These are phyloP conservation scores for Salix brachista DNA, from an alignment of 345 rosid genomes.

Conservation along the genomic window DNA sequence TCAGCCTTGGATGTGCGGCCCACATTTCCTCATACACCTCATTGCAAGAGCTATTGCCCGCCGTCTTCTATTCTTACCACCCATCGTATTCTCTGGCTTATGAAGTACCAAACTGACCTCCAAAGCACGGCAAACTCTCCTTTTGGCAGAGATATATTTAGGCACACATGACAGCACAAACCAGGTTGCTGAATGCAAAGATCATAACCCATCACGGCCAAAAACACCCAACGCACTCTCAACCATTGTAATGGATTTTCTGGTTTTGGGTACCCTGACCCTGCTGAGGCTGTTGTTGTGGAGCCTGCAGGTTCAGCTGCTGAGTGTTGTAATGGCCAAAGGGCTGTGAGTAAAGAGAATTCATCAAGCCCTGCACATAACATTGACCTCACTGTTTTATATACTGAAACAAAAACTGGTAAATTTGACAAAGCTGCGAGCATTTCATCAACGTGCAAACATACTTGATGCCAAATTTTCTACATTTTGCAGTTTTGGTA, in stretches of 20 bases:
- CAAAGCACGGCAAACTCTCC: conserved; percentile 23
- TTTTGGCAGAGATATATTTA: conserved; percentile 17
- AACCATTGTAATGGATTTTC: conserved; percentile 79
- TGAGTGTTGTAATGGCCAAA: conserved; percentile 77
- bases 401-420: not conserved
- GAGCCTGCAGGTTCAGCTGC: conserved; percentile 61
- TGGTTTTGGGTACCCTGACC: conserved; percentile 80
- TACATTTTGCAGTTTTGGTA: not conserved
- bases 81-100: conserved; percentile 7
- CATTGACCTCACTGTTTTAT: not conserved
- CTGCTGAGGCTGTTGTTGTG: conserved; percentile 68
- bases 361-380: conserved; percentile 70
- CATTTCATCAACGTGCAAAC: not conserved
- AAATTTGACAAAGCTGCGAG: not conserved
- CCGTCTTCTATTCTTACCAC: conserved; percentile 27
- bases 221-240: conserved; percentile 24
- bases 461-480: not conserved
- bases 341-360: conserved; percentile 93
- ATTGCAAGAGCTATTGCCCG: conserved; percentile 20
- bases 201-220: conserved; percentile 57
- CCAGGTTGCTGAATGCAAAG: conserved; percentile 72
- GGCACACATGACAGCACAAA: conserved; percentile 67
- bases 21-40: conserved; percentile 23
- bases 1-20: conserved; percentile 52
- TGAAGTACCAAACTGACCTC: conserved; percentile 35